Conservation (phyloP, 2,329 filamentous ascomycete genomes). For the Aspergillus sp. region DNA sequence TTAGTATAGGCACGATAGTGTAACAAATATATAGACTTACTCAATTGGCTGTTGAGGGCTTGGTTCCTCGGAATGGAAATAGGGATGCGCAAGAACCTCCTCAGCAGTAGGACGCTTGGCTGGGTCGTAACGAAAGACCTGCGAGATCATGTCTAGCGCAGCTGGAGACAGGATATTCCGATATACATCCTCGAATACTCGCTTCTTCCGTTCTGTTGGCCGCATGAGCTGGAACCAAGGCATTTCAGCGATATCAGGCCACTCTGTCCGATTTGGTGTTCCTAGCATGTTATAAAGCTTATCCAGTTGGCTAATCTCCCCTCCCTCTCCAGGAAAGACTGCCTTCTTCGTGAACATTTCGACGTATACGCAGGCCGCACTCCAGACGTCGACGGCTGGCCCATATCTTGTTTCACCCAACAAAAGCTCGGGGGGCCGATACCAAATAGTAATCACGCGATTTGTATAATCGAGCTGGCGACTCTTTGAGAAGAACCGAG, state of each 20-base stretch:
- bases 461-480: conserved; percentile 95
- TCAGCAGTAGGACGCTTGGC: conserved; percentile 77
- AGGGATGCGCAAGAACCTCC: conserved; percentile 80
- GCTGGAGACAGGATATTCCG: conserved; percentile 72
- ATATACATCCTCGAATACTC: conserved; percentile 81
- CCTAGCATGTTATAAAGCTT: conserved; percentile 94
- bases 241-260: conserved; percentile 90
- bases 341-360: conserved; percentile 94
- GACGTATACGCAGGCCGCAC: conserved; percentile 91
- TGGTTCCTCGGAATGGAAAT: conserved; percentile 84
- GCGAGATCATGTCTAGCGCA: conserved; percentile 76
- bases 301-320: conserved; percentile 93
- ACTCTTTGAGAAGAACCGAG: conserved; percentile 92
- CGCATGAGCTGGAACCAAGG: conserved; percentile 94
- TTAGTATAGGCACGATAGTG: conserved; percentile 9
- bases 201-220: conserved; percentile 70
- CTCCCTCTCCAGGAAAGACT: conserved; percentile 92
- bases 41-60: conserved; percentile 74
- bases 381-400: conserved; percentile 92
- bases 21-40: conserved; percentile 52
- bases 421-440: conserved; percentile 84
- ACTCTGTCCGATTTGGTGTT: conserved; percentile 79
- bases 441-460: conserved; percentile 98
- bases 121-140: conserved; percentile 91
- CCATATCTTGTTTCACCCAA: conserved; percentile 89